Evolutionary conservation across 345 rosid species (phyloP).

Genomic region (Turritis glabra): DNA sequence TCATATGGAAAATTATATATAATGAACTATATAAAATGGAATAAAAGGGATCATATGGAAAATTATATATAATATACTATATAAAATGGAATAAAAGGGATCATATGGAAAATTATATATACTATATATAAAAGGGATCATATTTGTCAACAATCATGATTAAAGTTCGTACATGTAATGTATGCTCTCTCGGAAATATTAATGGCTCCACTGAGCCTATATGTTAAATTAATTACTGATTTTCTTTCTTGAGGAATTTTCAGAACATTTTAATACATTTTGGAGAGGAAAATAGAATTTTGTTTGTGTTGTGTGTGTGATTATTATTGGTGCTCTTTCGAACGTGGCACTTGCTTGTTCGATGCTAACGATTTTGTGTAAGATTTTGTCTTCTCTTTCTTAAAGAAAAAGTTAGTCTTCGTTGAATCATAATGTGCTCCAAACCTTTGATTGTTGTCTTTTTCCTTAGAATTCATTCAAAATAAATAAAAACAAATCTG

Average conservation of each 20-base stretch:
- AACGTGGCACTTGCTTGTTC: constrained; percentile 37
- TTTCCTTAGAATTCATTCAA: not conserved
- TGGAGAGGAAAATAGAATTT: not conserved
- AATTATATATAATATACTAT: too few species aligned
- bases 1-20: too few species aligned
- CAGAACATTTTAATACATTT: not conserved
- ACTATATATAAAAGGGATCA: not conserved
- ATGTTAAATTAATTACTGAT: not conserved
- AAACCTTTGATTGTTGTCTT: constrained; percentile 26
- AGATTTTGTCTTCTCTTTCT: constrained; percentile 33
- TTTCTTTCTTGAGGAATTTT: not conserved
- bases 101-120: not conserved
- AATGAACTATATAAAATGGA: too few species aligned
- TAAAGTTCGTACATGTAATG: not conserved
- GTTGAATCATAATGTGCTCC: constrained; percentile 29
- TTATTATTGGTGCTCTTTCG: constrained; percentile 15
- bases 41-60: too few species aligned
- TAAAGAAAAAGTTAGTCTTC: constrained; percentile 30
- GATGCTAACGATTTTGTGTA: constrained; percentile 34
- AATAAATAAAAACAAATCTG: not conserved
- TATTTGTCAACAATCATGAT: not conserved
- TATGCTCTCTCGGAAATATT: not conserved
- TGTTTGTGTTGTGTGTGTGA: constrained; percentile 17
- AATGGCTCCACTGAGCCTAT: constrained; percentile 6
- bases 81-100: constrained; percentile 8